phyloP scores from a whole-genome alignment of 192 early-diverging fungal species.

The Dissophora globulifera region DNA sequence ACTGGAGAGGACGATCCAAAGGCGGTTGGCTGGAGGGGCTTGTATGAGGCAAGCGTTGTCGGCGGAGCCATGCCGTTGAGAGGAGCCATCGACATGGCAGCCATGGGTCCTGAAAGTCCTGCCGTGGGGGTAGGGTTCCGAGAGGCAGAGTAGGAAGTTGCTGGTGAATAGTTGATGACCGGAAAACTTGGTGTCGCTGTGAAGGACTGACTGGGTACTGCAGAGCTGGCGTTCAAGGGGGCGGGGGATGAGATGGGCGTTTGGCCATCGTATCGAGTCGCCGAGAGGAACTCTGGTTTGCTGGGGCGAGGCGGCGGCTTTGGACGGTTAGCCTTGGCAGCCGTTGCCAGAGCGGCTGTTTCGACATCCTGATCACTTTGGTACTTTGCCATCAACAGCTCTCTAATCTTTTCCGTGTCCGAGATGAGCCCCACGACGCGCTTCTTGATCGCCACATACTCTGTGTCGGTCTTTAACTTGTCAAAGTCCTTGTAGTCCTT shows the following conservation, averaged over 20 bases:
- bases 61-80: background rate
- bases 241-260: constrained; percentile 4
- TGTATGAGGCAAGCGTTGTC: constrained; percentile 26
- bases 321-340: constrained; percentile 39
- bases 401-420: constrained; percentile 46
- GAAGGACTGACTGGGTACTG: constrained; percentile 5
- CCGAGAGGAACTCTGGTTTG: constrained; percentile 41
- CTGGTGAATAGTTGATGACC: background rate
- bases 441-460: constrained; percentile 57
- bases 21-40: constrained; percentile 27
- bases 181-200: too few species aligned
- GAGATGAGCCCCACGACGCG: constrained; percentile 17
- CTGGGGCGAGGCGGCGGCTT: constrained; percentile 38
- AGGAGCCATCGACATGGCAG: constrained; percentile 4
- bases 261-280: constrained; percentile 22
- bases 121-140: background rate
- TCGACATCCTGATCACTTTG: constrained; percentile 57
- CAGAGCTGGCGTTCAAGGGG: too few species aligned
- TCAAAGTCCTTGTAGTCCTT: constrained; percentile 54
- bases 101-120: constrained; percentile 4
- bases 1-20: constrained; percentile 7
- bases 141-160: background rate
- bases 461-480: constrained; percentile 51
- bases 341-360: constrained; percentile 31
- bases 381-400: constrained; percentile 43